Conservation (phyloP, 106 monocot genomes). For the Dioscorea dumetorum region DNA sequence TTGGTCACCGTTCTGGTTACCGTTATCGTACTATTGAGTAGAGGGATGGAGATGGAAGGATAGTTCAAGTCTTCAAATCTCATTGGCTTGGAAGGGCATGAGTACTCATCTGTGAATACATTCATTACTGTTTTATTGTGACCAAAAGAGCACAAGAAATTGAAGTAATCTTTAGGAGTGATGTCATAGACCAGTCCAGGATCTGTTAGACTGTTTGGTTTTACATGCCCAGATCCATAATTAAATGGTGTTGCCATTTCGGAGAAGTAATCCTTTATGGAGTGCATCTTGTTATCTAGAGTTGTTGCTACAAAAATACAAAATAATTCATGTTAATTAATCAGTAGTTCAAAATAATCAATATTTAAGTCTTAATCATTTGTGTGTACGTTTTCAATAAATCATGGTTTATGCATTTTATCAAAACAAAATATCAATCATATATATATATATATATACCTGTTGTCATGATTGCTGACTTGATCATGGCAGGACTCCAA, state of each 20-base stretch:
- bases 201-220: constrained; percentile 29
- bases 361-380: too few species aligned
- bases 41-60: constrained; percentile 43
- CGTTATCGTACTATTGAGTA: constrained; percentile 6
- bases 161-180: constrained; percentile 23
- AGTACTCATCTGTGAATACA: constrained; percentile 3
- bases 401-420: too few species aligned
- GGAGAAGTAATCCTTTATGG: constrained; percentile 18
- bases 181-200: constrained; percentile 61
- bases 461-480: constrained; percentile 58
- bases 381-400: too few species aligned
- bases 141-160: constrained; percentile 39
- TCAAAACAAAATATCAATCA: too few species aligned
- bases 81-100: constrained; percentile 22
- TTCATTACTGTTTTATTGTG: constrained; percentile 20
- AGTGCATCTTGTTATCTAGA: not conserved
- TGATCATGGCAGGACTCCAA: constrained; percentile 44
- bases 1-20: constrained; percentile 51
- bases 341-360: too few species aligned
- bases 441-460: constrained; percentile 8
- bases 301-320: constrained; percentile 15
- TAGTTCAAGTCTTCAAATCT: constrained; percentile 52
- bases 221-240: constrained; percentile 38
- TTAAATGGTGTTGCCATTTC: constrained; percentile 24
- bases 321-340: too few species aligned